Evolutionary conservation across 1,284 basidiomycete genomes (phyloP).

Genomic region (Gomphus sp.): DNA sequence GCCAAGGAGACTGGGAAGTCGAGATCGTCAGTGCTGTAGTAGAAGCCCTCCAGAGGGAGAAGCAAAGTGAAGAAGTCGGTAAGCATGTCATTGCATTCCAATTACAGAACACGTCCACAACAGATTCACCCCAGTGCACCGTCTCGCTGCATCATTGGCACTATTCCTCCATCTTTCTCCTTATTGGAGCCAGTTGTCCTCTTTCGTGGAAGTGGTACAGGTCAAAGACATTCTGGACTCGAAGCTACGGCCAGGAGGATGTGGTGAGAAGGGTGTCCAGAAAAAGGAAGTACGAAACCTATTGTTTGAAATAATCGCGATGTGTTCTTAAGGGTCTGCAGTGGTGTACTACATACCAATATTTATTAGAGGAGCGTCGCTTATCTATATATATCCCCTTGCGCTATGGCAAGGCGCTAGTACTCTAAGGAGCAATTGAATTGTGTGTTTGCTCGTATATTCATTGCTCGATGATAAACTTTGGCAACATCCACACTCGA

Average conservation of each 20-base stretch:
- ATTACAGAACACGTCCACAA: conserved; percentile 3
- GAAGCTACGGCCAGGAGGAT: conserved; percentile 35
- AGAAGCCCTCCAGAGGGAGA: conserved; percentile 65
- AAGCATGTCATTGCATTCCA: conserved; percentile 21
- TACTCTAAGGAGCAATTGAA: no score
- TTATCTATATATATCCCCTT: background rate
- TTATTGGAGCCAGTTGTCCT: conserved; percentile 39
- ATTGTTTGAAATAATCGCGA: conserved; percentile 53
- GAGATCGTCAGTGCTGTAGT: conserved; percentile 74
- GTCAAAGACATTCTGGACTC: conserved; percentile 41
- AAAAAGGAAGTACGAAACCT: conserved; percentile 58
- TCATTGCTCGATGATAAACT: no score
- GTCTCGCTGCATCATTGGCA: conserved; percentile 67
- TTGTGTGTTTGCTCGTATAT: no score
- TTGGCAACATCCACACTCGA: no score
- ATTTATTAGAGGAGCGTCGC: background rate
- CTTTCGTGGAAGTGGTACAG: conserved; percentile 66
- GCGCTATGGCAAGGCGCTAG: no score
- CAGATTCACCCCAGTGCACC: conserved; percentile 47
- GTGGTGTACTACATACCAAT: background rate
- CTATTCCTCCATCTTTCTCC: conserved; percentile 66
- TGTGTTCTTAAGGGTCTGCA: conserved; percentile 12
- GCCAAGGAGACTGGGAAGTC: conserved; percentile 73
- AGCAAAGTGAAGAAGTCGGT: conserved; percentile 71
- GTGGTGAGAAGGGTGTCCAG: conserved; percentile 40